phyloP scores from a whole-genome alignment of 306 rosid species.

The Ormosia emarginata region DNA sequence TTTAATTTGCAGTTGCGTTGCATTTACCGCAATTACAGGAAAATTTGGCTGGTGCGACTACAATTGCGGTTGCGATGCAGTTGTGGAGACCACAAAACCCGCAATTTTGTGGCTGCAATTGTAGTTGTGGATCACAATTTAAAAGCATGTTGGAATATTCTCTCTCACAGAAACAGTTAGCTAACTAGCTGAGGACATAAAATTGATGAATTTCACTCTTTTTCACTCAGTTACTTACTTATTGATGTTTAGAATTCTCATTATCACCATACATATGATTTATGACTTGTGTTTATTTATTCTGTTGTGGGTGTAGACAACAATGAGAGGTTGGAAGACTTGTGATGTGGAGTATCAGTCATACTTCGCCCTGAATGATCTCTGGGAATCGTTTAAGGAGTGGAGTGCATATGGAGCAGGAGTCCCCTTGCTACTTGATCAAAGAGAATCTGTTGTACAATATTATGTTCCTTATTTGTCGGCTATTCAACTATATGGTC shows the following conservation, averaged over 20 bases:
- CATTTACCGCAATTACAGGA: too few species aligned
- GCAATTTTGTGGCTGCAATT: too few species aligned
- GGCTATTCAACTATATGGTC: conserved; percentile 75
- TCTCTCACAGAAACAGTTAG: neutral
- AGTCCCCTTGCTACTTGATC: conserved; percentile 74
- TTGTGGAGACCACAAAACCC: too few species aligned
- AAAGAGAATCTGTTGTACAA: conserved; percentile 70
- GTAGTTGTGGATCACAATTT: too few species aligned
- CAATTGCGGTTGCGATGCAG: too few species aligned
- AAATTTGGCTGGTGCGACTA: too few species aligned
- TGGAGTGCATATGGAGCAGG: conserved; percentile 97
- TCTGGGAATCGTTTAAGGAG: conserved; percentile 90
- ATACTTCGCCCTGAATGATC: conserved; percentile 68
- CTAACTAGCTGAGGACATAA: neutral
- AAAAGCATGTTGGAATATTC: neutral
- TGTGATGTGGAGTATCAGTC: conserved; percentile 77
- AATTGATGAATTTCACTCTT: neutral
- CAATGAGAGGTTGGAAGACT: conserved; percentile 76
- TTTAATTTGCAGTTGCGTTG: too few species aligned
- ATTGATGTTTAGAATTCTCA: neutral
- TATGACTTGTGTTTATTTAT: conserved; percentile 12
- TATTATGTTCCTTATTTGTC: conserved; percentile 92
- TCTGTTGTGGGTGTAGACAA: conserved; percentile 49
- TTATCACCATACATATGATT: neutral
- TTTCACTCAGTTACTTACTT: neutral